These are phyloP conservation scores for Globisporangium paroecandrum DNA, from an alignment of 352 stramenopile species.

Conservation along the genomic window DNA sequence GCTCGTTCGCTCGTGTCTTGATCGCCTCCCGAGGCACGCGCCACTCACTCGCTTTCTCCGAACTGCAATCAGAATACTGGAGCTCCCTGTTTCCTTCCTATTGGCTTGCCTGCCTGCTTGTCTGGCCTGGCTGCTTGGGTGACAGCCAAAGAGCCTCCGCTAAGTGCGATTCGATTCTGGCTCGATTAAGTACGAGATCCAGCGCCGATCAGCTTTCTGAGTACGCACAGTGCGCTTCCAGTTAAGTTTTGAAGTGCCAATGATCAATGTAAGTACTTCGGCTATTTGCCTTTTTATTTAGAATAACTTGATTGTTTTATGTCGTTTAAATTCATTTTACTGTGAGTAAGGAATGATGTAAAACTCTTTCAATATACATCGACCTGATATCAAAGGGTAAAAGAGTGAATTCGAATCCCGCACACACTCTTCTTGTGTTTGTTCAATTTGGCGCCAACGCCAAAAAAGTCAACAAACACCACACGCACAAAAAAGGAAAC, in stretches of 20 bases:
- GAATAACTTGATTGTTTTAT: not conserved
- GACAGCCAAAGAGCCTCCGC: not conserved
- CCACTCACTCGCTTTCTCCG: not conserved
- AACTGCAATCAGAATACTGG: constrained; percentile 5
- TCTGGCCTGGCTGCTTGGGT: constrained; percentile 2
- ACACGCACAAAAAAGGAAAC: not conserved
- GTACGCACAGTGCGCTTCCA: not conserved
- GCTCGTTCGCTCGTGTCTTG: not conserved
- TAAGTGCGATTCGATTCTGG: not conserved
- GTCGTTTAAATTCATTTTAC: not conserved
- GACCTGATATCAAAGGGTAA: not conserved
- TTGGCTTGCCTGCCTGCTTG: not conserved
- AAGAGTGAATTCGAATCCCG: not conserved
- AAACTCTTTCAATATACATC: not conserved
- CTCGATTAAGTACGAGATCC: not conserved
- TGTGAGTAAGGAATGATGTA: not conserved
- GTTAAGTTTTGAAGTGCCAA: not conserved
- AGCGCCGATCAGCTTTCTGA: not conserved
- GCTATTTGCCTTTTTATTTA: not conserved
- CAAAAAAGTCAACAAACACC: not conserved
- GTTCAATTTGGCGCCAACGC: not conserved
- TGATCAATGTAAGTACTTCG: not conserved
- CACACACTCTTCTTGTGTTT: not conserved
- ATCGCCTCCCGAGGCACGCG: not conserved
- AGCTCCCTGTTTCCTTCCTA: not conserved